Evolutionary conservation across 768 basidiomycete species (phyloP), one percentile per base, ranked within the genome.

Genomic region (Rhizopogon sp.): DNA sequence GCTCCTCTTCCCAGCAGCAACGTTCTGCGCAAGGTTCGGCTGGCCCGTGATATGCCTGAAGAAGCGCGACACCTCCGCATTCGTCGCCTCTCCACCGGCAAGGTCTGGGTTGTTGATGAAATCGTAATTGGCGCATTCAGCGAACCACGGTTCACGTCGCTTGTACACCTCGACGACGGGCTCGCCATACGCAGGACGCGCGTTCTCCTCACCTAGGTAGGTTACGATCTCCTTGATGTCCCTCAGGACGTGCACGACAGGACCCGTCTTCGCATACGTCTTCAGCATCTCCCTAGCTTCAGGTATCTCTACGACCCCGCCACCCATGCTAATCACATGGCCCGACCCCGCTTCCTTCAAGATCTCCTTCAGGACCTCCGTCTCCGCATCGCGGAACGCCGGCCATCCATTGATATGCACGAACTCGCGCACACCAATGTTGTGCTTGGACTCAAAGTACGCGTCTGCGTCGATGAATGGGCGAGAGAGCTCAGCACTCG

Each of bases 291-390:
- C 76, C 31, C 95, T 77, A 11, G 92, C 88, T 41, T 76, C 79
- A 1, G 85, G 78, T 0, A 85, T 90, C 71, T 99, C 96, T 31
- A 98, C 92, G 55, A 98, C 85, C 0, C 96, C 96, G 3, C 97
- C 97, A 3, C 97, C 96, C 17, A 97, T 83, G 59, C 90, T 93
- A 67, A 98, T 82, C 52, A 98, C 78, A 69, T 93, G 84, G 0
- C 76, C 74, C 5, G 78, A 72, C 41, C 78, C 72, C 50, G 81
- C 76, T 11, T 76, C 73, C 16, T 70, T 63, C 40, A 96, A 75
- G 40, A 97, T 76, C 40, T 90, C 82, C 31, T 80, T 70, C 10
- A 98, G 76, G 50, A 88, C 77, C 8, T 75, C 79, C 0, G 81
- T 73, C 71, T 99, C 97, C 1, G 85, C 87, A 14, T 71, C 76